Evolutionary conservation across 345 rosid species (phyloP), one percentile per base, ranked within the genome.

Genomic region (Hevea brasiliensis): DNA sequence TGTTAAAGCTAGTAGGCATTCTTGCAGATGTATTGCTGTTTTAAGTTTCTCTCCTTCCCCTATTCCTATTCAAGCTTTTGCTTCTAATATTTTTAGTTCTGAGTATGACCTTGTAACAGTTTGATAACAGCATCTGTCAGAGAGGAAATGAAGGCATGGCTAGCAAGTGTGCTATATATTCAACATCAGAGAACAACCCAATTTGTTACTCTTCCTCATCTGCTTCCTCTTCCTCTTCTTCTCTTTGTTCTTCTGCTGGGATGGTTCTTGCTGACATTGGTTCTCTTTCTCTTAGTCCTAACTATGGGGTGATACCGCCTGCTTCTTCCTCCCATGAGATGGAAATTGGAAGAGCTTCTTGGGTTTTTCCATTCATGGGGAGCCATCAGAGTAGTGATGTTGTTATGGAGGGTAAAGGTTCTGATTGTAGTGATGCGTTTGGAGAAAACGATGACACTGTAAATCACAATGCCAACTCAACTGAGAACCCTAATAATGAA

Each of bases 71-170:
- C 26, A 59, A 51, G 41, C 45, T 53, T 60, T 48, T 61, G 68
- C 78, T 75, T 62, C 56, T 47, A 18, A 40, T 64, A 3, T 72
- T 61, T 48, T 50, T 27, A 20, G 24, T 27, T 66, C 29, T 17
- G 65, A 57, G 74, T 27, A 80, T 82, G 87, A 81, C 86, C 69
- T 59, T 65, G 69, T 79, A 78, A 75, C 86, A 84, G 87, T 83
- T 76, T 72, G 41, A 55, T 71, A 84, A 77, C 89, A 79, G 87
- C 81, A 76, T 84, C 57, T 80, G 85, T 86, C 85, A 78, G 87
- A 68, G 35, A 60, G 61, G 69, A 72, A 70, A 76, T 72, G 76
- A 76, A 81, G 77, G 67, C 77, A 78, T 78, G 83, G 81, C 68
- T 47, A 65, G 57, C 66, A 76, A 75, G 60, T 45, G 59, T 21